Evolutionary conservation across 306 rosid species (phyloP), one percentile per base, ranked within the genome.

Genomic region (Gastrolobium villosum): DNA sequence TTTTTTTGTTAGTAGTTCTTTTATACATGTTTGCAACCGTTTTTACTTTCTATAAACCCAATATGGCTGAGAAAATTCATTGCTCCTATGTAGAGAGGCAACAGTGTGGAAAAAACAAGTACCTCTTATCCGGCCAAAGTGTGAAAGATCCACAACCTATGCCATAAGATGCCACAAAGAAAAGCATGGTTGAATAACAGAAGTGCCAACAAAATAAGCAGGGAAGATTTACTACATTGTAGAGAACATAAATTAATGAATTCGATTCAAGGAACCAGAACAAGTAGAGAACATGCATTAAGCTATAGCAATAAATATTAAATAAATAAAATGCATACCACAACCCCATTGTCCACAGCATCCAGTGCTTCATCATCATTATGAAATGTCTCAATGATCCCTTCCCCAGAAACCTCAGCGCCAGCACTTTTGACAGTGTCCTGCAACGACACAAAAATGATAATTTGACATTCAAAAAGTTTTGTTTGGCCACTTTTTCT

Each of bases 101-200:
- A 46, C 32, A 55, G 43, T 62, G 63, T 49, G 43, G 14, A 49
- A 78, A 76, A 72, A 53, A n/a, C 62, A 82, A 10, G 79, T 90
- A 94, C 98, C 98, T 90, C 96, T 88, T 81, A 94, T 87, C 77
- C 98, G 87, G 83, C 97, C 97, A 69, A 88, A 94, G 85, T 94
- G 97, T 66, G 98, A 94, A 61, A 94, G 97, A 85, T 94, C 97
- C 83, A 88, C 97, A 10, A 92, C 96, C 98, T 92, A 87, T 14
- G 50, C 55, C 72, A 88, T 60, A 30, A 70, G 59, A 81, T 48
- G 36, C n/a, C 44, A 60, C 10, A 30, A 59, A 72, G 67, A 70
- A n/a, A n/a, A n/a, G n/a, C n/a, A n/a, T n/a, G n/a, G n/a, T n/a
- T n/a, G n/a, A n/a, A 53, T 6, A 37, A 32, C 13, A 32, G 59